Evolutionary conservation across 2,329 filamentous ascomycete genomes (phyloP).

Genomic region (Diaporthe sp.): DNA sequence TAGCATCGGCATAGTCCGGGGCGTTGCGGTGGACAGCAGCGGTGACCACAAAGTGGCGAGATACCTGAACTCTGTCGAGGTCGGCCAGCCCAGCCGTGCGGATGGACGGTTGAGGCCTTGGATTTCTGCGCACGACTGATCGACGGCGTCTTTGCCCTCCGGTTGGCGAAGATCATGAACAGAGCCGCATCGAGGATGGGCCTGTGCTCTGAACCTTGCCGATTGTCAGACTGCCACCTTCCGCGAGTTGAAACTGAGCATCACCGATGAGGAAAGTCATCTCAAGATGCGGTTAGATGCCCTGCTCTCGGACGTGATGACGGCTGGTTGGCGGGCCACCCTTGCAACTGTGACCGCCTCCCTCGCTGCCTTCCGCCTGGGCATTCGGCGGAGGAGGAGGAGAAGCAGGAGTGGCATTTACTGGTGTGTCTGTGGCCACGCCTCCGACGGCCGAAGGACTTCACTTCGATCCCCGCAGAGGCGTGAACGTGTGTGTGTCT

Average conservation of each 20-base stretch:
- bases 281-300: slow-evolving; percentile 26
- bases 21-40: slow-evolving; percentile 8
- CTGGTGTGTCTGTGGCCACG: neutral
- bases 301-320: slow-evolving; percentile 38
- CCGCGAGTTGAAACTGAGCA: slow-evolving; percentile 36
- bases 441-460: neutral
- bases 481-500: neutral
- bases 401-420: neutral
- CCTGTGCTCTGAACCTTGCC: slow-evolving; percentile 31
- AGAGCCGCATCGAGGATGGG: slow-evolving; percentile 39
- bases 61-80: slow-evolving; percentile 23
- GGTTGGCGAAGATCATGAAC: slow-evolving; percentile 36
- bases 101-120: neutral
- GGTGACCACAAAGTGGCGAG: slow-evolving; percentile 25
- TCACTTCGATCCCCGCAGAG: neutral
- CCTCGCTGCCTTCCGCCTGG: slow-evolving; percentile 8
- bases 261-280: slow-evolving; percentile 34
- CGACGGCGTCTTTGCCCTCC: slow-evolving; percentile 17
- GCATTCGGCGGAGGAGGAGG: neutral
- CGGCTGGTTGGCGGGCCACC: slow-evolving; percentile 25
- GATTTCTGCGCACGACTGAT: slow-evolving; percentile 27
- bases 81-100: slow-evolving; percentile 26
- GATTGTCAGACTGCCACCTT: slow-evolving; percentile 26
- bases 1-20: slow-evolving; percentile 14
- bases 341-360: slow-evolving; percentile 24